A percentile compares a stretch with the other conserved stretches of the same genome.
These are phyloP conservation scores for Kodamaea fungicola DNA, from an alignment of 1,139 yeast species.

Conservation along the genomic window DNA sequence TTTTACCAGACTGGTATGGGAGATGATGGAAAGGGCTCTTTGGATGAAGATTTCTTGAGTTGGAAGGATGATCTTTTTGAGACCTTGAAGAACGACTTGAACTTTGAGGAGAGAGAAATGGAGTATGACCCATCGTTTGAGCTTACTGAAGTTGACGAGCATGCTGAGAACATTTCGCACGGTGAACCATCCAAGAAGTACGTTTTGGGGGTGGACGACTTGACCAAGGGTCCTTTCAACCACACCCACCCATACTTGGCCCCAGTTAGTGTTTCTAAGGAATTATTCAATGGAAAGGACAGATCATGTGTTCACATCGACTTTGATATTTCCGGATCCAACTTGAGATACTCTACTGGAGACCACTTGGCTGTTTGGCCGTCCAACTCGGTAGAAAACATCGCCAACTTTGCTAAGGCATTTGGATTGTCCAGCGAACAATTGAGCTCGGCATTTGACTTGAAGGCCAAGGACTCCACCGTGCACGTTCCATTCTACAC, in stretches of 20 bases:
- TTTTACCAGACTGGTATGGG: conserved; percentile 82
- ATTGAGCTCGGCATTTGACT: conserved; percentile 54
- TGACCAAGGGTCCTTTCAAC: conserved; percentile 75
- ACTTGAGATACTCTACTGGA: conserved; percentile 86
- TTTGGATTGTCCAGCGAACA: conserved; percentile 54
- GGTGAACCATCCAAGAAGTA: conserved; percentile 85
- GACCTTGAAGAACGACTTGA: conserved; percentile 59
- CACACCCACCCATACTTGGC: conserved; percentile 83
- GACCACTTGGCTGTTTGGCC: conserved; percentile 97
- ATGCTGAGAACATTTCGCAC: conserved; percentile 52
- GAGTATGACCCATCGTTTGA: conserved; percentile 71
- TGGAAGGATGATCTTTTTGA: conserved; percentile 86
- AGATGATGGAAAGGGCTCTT: conserved; percentile 91
- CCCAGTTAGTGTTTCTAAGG: conserved; percentile 56
- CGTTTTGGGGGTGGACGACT: conserved; percentile 27
- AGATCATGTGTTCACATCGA: conserved; percentile 91
- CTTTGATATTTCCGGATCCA: conserved; percentile 72
- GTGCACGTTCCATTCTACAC: conserved; percentile 74
- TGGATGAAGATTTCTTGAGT: conserved; percentile 90
- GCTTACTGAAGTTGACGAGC: conserved; percentile 32
- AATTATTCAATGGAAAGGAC: conserved; percentile 62
- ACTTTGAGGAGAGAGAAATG: conserved; percentile 73
- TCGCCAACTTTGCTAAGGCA: conserved; percentile 58
- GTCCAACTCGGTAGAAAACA: conserved; percentile 76
- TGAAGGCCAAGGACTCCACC: conserved; percentile 74